Conservation (phyloP, 2,329 filamentous ascomycete species). For the Colletotrichum australisinense region DNA sequence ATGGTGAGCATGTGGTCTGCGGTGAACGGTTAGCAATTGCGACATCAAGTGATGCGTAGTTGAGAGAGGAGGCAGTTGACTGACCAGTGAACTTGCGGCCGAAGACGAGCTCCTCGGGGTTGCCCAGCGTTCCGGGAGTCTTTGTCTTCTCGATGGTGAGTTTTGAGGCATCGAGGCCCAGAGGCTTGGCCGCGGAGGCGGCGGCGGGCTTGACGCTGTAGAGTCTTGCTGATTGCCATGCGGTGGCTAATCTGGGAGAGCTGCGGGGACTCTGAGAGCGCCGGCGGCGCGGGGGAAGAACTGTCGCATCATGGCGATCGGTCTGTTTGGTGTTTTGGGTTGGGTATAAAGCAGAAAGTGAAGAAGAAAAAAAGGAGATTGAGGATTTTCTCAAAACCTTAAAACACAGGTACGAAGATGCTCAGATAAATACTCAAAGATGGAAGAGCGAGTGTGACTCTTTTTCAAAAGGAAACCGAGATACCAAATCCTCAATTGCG, state of each 20-base stretch:
- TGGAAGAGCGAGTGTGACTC: background rate
- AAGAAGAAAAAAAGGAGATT: background rate
- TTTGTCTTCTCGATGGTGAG: slow-evolving; percentile 80
- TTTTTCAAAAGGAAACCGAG: background rate
- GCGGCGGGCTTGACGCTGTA: slow-evolving; percentile 67
- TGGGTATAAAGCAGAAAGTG: background rate
- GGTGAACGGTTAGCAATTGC: background rate
- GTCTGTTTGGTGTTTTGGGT: background rate
- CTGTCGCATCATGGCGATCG: slow-evolving; percentile 57
- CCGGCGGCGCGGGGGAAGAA: slow-evolving; percentile 52
- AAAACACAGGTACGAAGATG: background rate
- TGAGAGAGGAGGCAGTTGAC: background rate
- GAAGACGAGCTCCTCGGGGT: slow-evolving; percentile 88
- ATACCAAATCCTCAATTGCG: background rate
- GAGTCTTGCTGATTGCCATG: slow-evolving; percentile 50
- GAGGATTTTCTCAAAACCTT: background rate
- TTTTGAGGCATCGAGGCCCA: slow-evolving; percentile 81
- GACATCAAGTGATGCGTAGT: background rate
- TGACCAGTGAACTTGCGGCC: slow-evolving; percentile 89
- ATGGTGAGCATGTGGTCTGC: slow-evolving; percentile 96
- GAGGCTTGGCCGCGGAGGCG: slow-evolving; percentile 64
- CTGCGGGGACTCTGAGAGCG: slow-evolving; percentile 38
- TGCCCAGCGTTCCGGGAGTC: slow-evolving; percentile 78
- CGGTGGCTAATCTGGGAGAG: slow-evolving; percentile 45
- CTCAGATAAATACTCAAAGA: background rate